Evolutionary conservation across 441 rosid genomes (phyloP).

Genomic region (Arabidopsis hybrid): DNA sequence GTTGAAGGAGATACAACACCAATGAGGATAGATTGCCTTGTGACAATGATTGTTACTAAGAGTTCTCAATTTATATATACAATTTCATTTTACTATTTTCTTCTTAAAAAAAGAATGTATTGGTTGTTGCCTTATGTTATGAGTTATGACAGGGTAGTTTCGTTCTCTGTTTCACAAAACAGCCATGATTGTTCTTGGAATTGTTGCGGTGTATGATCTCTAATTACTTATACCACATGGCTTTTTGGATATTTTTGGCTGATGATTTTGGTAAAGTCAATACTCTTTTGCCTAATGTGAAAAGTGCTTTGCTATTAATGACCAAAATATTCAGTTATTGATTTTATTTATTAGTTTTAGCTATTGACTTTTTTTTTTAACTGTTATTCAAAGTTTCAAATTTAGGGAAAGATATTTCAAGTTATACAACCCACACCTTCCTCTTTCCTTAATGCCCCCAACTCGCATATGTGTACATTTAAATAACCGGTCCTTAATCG

Average conservation of each 20-base stretch:
- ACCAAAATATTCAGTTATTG: neutral
- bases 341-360: neutral
- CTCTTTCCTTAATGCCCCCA: too few relatives aligned
- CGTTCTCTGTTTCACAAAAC: conserved; percentile 2
- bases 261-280: neutral
- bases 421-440: neutral
- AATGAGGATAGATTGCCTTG: conserved; percentile 11
- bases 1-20: neutral
- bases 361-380: neutral
- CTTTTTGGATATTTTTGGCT: neutral
- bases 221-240: neutral
- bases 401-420: neutral
- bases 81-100: neutral
- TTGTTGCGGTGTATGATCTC: conserved; percentile 18
- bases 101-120: neutral
- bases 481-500: too few relatives aligned
- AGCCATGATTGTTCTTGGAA: neutral
- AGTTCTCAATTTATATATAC: neutral
- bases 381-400: neutral
- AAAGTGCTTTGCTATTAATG: conserved; percentile 15
- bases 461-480: too few relatives aligned
- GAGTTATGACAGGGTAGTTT: conserved; percentile 19
- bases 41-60: neutral
- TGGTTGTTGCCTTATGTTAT: conserved; percentile 2
- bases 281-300: neutral